A percentile compares a stretch with the other conserved stretches of the same genome.
Evolutionary conservation across 176 grass and related monocot genomes (phyloP).

Genomic region (Eragrostis curvula): DNA sequence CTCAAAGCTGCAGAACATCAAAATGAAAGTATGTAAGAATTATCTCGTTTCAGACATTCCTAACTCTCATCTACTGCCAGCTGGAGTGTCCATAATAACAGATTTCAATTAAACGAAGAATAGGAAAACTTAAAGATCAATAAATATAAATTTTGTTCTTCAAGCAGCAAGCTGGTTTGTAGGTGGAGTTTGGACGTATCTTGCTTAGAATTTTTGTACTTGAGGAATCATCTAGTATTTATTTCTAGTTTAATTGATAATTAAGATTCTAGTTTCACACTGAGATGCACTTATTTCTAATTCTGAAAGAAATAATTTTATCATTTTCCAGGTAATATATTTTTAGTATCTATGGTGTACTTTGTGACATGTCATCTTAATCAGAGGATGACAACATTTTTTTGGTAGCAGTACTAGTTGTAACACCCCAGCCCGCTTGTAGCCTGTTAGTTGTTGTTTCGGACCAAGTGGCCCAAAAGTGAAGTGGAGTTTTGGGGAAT

Average conservation of each 20-base stretch:
- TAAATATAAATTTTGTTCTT: neutral
- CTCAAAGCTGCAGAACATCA: conserved; percentile 82
- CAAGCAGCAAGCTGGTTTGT: neutral
- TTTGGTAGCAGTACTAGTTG: too few relatives aligned
- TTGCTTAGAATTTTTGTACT: too few relatives aligned
- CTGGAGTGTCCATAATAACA: neutral
- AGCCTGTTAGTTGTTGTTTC: too few relatives aligned
- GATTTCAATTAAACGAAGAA: neutral
- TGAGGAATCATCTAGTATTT: too few relatives aligned
- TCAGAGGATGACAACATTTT: neutral
- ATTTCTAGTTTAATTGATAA: too few relatives aligned
- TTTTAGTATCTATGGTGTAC: neutral
- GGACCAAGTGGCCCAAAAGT: too few relatives aligned
- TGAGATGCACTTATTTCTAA: too few relatives aligned
- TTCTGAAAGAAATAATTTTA: too few relatives aligned
- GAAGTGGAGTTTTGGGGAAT: too few relatives aligned
- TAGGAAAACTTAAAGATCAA: neutral
- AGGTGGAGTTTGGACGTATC: too few relatives aligned
- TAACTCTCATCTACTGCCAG: neutral
- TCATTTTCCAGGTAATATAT: neutral
- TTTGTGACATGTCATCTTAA: neutral
- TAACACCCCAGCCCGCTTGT: too few relatives aligned
- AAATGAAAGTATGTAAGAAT: conserved; percentile 39
- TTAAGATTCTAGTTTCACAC: too few relatives aligned
- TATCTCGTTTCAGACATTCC: conserved; percentile 7